These are phyloP conservation scores for Nectriaceae sp. DNA, from an alignment of 2,329 filamentous ascomycete genomes.

Conservation along the genomic window DNA sequence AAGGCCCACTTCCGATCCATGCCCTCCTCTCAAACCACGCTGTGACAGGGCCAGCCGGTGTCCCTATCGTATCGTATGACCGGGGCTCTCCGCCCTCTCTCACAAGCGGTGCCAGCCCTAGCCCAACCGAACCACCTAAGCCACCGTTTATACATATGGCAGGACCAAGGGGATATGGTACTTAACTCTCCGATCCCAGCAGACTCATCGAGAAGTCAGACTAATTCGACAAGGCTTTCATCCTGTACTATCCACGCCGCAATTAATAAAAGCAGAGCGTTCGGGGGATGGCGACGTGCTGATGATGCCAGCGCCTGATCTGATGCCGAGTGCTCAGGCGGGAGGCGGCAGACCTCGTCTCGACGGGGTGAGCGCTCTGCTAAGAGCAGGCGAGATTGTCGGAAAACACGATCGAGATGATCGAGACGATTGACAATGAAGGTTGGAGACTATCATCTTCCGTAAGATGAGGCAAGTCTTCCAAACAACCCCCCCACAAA, in stretches of 20 bases:
- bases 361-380: slow-evolving; percentile 60
- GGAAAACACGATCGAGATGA: slow-evolving; percentile 40
- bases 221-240: slow-evolving; percentile 39
- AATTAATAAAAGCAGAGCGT: slow-evolving; percentile 33
- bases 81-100: slow-evolving; percentile 20
- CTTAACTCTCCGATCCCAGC: slow-evolving; percentile 16
- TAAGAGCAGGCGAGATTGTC: slow-evolving; percentile 62
- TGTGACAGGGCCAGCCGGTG: slow-evolving; percentile 17
- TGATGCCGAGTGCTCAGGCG: slow-evolving; percentile 16
- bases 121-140: slow-evolving; percentile 27
- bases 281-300: slow-evolving; percentile 32
- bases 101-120: slow-evolving; percentile 22
- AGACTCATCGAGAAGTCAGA: slow-evolving; percentile 17
- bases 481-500: too few relatives aligned
- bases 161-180: slow-evolving; percentile 39
- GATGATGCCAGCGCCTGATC: slow-evolving; percentile 30
- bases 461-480: too few relatives aligned
- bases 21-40: slow-evolving; percentile 49
- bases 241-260: slow-evolving; percentile 34
- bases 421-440: slow-evolving; percentile 8
- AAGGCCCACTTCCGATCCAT: slow-evolving; percentile 56
- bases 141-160: slow-evolving; percentile 22
- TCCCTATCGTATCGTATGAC: slow-evolving; percentile 19
- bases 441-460: neutral
- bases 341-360: slow-evolving; percentile 33